Percentiles rank a stretch among this genome's conserved stretches.
Evolutionary conservation across 768 basidiomycete genomes (phyloP).

Genomic region (Harrya chromipes): DNA sequence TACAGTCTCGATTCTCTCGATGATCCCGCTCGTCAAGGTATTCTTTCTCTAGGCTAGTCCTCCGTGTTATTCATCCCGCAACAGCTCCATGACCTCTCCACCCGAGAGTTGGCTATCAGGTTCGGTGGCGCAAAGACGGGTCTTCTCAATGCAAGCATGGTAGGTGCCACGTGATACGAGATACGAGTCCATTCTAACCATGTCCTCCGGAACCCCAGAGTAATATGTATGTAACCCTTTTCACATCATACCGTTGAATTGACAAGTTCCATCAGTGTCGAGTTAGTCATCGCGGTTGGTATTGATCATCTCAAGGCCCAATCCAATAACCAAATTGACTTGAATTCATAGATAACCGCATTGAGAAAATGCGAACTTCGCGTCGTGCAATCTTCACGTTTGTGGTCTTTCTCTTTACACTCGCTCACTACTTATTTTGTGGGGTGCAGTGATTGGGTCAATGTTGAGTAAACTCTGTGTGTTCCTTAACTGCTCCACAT

Average conservation of each 20-base stretch:
- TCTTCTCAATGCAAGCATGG: constrained; percentile 78
- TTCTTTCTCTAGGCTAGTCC: background rate
- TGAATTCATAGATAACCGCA: constrained; percentile 54
- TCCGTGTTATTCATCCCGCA: constrained; percentile 4
- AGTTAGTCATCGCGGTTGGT: constrained; percentile 70
- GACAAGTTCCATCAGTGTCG: constrained; percentile 38
- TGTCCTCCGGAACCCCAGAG: constrained; percentile 40
- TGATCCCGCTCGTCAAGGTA: constrained; percentile 80
- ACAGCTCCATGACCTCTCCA: constrained; percentile 76
- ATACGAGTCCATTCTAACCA: constrained; percentile 1
- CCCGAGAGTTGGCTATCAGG: constrained; percentile 66
- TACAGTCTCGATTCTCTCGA: constrained; percentile 61
- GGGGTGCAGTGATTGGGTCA: constrained; percentile 65
- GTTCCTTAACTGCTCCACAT: constrained; percentile 20
- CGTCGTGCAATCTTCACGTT: constrained; percentile 78
- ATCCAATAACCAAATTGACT: background rate
- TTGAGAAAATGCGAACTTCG: constrained; percentile 77
- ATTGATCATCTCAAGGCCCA: background rate
- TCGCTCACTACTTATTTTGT: constrained; percentile 6
- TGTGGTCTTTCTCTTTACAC: constrained; percentile 21
- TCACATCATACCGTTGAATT: background rate
- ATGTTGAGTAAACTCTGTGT: constrained; percentile 75
- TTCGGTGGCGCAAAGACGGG: constrained; percentile 78
- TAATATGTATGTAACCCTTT: constrained; percentile 52
- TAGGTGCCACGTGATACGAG: constrained; percentile 31